Conservation (phyloP, 2,329 filamentous ascomycete species). For the Neobulgaria alba region DNA sequence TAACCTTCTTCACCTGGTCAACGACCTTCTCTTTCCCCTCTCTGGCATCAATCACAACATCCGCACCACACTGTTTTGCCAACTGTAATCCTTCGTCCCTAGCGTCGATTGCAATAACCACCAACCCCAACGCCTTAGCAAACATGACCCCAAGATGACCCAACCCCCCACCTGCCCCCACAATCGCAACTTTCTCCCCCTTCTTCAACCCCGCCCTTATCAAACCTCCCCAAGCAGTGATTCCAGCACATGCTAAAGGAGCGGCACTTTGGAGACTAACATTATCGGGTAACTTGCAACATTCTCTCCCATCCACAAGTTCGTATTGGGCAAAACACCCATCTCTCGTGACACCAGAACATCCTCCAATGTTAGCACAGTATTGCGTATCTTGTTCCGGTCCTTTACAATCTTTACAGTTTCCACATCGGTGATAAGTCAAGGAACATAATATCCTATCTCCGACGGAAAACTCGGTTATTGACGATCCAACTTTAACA, state of each 20-base stretch:
- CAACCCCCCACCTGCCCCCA: constrained; percentile 42
- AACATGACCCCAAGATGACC: constrained; percentile 45
- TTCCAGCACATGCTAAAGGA: constrained; percentile 47
- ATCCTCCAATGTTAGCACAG: constrained; percentile 36
- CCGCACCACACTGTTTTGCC: constrained; percentile 36
- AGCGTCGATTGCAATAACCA: constrained; percentile 38
- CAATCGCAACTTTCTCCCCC: constrained; percentile 35
- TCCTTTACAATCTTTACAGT: constrained; percentile 43
- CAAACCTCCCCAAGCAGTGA: constrained; percentile 32
- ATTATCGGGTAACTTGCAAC: constrained; percentile 38
- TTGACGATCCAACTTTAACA: constrained; percentile 25
- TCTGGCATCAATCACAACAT: constrained; percentile 44
- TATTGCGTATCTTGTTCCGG: constrained; percentile 44
- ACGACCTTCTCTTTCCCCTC: constrained; percentile 39
- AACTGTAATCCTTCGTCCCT: constrained; percentile 42
- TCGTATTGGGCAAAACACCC: constrained; percentile 52
- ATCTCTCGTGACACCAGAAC: constrained; percentile 41
- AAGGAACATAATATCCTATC: constrained; percentile 12
- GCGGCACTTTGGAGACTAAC: constrained; percentile 43
- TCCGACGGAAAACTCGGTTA: constrained; percentile 26
- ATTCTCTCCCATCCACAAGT: constrained; percentile 38
- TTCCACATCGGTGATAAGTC: constrained; percentile 38
- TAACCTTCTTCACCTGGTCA: constrained; percentile 38
- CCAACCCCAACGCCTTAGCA: constrained; percentile 41
- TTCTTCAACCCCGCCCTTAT: constrained; percentile 27